These are phyloP conservation scores for Ascoidea asiatica DNA, from an alignment of 805 yeast genomes.

Conservation along the genomic window DNA sequence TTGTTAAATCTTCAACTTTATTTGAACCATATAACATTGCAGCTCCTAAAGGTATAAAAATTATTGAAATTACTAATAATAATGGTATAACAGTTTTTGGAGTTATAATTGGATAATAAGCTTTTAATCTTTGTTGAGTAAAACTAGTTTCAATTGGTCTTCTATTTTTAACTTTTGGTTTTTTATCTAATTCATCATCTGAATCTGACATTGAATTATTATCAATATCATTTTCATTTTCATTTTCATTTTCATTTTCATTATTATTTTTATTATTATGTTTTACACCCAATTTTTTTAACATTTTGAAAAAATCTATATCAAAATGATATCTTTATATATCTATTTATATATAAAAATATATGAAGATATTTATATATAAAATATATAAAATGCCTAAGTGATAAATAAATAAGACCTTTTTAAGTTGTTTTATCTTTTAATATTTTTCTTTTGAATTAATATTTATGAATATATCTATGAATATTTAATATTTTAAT, in stretches of 20 bases:
- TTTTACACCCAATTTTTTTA: neutral
- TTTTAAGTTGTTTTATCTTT: no score
- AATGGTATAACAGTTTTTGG: conserved; percentile 87
- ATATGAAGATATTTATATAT: neutral
- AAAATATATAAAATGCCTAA: neutral
- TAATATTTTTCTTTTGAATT: no score
- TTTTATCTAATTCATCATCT: conserved; percentile 25
- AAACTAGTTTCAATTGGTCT: conserved; percentile 41
- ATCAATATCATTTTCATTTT: conserved; percentile 1
- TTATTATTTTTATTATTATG: conserved; percentile 13
- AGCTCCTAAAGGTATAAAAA: conserved; percentile 87
- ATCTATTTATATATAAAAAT: no score
- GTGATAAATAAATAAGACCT: no score
- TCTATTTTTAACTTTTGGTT: conserved; percentile 4
- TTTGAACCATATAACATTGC: conserved; percentile 70
- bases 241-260: conserved; percentile 5
- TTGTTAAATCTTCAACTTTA: conserved; percentile 58
- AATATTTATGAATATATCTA: no score
- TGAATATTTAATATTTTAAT: no score
- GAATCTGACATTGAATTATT: conserved; percentile 4
- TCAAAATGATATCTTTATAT: neutral
- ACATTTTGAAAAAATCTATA: conserved; percentile 23
- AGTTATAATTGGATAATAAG: conserved; percentile 77
- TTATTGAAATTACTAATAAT: conserved; percentile 54
- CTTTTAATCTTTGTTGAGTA: conserved; percentile 52